These are phyloP conservation scores for Medakamo hakoo DNA, from an alignment of 139 green algal species.

Conservation along the genomic window DNA sequence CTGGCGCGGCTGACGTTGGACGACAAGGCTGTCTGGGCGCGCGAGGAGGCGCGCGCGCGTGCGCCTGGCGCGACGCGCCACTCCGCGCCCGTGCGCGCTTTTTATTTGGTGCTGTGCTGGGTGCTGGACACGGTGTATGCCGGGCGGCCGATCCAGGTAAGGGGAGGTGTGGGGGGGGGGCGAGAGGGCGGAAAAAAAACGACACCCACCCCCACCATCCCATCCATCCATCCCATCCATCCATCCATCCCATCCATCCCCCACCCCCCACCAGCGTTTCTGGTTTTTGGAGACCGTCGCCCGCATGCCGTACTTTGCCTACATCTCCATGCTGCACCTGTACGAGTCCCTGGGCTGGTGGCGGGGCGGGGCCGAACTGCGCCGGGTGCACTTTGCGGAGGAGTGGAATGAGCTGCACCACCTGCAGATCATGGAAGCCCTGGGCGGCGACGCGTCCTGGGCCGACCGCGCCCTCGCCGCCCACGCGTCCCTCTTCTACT, in stretches of 20 bases:
- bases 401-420: slow-evolving; percentile 90
- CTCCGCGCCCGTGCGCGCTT: slow-evolving; percentile 21
- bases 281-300: slow-evolving; percentile 90
- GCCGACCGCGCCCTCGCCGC: slow-evolving; percentile 72
- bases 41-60: slow-evolving; percentile 41
- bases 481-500: slow-evolving; percentile 80
- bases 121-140: slow-evolving; percentile 56
- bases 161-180: neutral
- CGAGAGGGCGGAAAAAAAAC: neutral
- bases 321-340: slow-evolving; percentile 86
- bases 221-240: too few species aligned
- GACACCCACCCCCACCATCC: too few species aligned
- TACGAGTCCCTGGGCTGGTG: slow-evolving; percentile 83
- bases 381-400: slow-evolving; percentile 78
- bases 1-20: slow-evolving; percentile 46
- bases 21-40: slow-evolving; percentile 54
- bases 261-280: slow-evolving; percentile 24
- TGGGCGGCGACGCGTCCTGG: slow-evolving; percentile 86
- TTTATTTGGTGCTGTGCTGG: slow-evolving; percentile 53
- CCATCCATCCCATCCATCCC: neutral
- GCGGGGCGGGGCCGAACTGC: slow-evolving; percentile 57
- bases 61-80: neutral
- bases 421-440: slow-evolving; percentile 88
- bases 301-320: slow-evolving; percentile 94
- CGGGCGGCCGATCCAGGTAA: slow-evolving; percentile 47